These are phyloP conservation scores for Magnaporthiopsis incrustans DNA, from an alignment of 2,329 filamentous ascomycete genomes.

Conservation along the genomic window DNA sequence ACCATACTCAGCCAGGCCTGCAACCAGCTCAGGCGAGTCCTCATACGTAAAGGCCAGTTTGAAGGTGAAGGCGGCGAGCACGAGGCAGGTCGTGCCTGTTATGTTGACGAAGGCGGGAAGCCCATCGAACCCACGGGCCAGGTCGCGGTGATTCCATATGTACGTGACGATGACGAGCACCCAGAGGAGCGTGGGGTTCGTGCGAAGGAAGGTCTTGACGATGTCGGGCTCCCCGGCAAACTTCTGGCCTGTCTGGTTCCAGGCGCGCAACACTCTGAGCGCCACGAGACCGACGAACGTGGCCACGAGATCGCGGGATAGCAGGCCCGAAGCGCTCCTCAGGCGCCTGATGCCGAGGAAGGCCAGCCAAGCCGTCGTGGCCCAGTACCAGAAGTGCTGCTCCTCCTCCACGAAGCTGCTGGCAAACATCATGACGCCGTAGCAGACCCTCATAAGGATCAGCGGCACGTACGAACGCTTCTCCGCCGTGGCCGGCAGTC, in stretches of 20 bases:
- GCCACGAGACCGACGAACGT: conserved; percentile 44
- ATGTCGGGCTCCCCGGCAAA: conserved; percentile 87
- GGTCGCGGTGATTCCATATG: conserved; percentile 42
- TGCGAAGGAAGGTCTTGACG: conserved; percentile 59
- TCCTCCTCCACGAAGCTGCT: conserved; percentile 98
- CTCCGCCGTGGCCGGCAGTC: conserved; percentile 12
- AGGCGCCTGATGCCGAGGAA: conserved; percentile 42
- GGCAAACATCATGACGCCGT: conserved; percentile 91
- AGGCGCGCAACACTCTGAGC: conserved; percentile 63
- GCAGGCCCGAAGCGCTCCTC: background rate
- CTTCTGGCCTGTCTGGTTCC: conserved; percentile 98
- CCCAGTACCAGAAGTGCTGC: conserved; percentile 98
- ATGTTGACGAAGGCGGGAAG: conserved; percentile 33
- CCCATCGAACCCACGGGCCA: conserved; percentile 33
- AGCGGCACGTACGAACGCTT: conserved; percentile 31
- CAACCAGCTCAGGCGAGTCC: conserved; percentile 77
- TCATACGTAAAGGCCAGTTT: conserved; percentile 83
- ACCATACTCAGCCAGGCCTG: conserved; percentile 33
- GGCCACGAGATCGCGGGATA: conserved; percentile 7
- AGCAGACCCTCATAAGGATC: conserved; percentile 46
- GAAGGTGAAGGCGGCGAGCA: conserved; percentile 61
- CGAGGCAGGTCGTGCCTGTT: conserved; percentile 32
- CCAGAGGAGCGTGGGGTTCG: conserved; percentile 66
- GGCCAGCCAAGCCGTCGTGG: conserved; percentile 60
- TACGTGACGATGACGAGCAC: conserved; percentile 62